Evolutionary conservation across 371 early-diverging fungal genomes (phyloP).

Genomic region (Apophysomyces sp.): DNA sequence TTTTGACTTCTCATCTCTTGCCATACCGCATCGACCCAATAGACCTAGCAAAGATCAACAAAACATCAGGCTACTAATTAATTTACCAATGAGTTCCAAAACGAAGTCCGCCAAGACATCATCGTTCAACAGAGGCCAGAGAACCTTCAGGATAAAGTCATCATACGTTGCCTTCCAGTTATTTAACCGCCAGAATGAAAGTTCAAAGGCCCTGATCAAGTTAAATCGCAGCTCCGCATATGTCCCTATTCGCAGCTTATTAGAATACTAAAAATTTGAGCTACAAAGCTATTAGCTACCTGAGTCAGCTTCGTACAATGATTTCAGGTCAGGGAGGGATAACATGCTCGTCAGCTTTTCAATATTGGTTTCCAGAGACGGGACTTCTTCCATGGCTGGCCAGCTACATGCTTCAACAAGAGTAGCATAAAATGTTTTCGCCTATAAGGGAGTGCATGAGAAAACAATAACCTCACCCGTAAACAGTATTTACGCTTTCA

Average conservation of each 20-base stretch:
- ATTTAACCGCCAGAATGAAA: conserved; percentile 9
- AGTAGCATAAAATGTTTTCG: neutral
- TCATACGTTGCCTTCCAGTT: conserved; percentile 11
- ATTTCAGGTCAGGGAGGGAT: neutral
- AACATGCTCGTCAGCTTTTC: neutral
- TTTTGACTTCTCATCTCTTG: neutral
- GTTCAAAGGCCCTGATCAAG: conserved; percentile 12
- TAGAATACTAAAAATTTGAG: neutral
- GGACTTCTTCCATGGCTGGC: neutral
- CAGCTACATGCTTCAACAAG: neutral
- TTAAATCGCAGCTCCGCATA: conserved; percentile 3
- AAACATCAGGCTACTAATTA: neutral
- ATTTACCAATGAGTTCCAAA: conserved; percentile 14
- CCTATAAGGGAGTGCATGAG: neutral
- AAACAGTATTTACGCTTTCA: neutral
- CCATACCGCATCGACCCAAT: neutral
- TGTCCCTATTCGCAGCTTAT: neutral
- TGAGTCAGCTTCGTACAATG: neutral
- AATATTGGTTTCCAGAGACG: neutral
- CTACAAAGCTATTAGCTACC: neutral
- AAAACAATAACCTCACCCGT: neutral
- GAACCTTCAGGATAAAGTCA: conserved; percentile 4
- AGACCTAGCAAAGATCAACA: neutral
- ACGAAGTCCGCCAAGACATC: conserved; percentile 3
- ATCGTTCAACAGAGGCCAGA: conserved; percentile 7